These are phyloP conservation scores for Sclerotiophoma versabilis DNA, from an alignment of 2,329 filamentous ascomycete genomes.

Conservation along the genomic window DNA sequence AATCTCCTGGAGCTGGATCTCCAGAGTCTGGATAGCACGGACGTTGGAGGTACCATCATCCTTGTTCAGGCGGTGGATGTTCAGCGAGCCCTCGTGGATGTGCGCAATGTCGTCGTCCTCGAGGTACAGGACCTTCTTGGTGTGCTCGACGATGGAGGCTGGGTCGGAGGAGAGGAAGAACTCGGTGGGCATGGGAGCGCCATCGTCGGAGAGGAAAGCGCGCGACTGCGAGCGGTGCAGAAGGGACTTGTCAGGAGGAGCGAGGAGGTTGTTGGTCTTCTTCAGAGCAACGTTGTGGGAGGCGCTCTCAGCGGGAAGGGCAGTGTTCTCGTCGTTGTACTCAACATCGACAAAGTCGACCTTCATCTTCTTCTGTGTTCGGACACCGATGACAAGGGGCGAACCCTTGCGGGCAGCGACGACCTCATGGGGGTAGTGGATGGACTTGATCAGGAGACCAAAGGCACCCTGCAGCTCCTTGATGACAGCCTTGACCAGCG, in stretches of 20 bases:
- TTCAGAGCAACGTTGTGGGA: constrained; percentile 97
- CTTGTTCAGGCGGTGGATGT: constrained; percentile 98
- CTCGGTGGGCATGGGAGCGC: constrained; percentile 95
- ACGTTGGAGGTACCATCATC: constrained; percentile 96
- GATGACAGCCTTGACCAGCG: constrained; percentile 96
- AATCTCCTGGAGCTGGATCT: constrained; percentile 99
- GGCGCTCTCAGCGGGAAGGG: constrained; percentile 88
- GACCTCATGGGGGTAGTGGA: constrained; percentile 97
- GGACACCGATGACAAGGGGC: constrained; percentile 94
- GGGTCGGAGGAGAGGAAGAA: constrained; percentile 99
- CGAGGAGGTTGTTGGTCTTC: constrained; percentile 73
- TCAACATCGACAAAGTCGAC: constrained; percentile 99
- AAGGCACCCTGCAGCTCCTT: constrained; percentile 98
- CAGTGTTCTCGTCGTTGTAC: constrained; percentile 81
- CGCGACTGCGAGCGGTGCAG: constrained; percentile 98
- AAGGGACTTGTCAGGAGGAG: constrained; percentile 95
- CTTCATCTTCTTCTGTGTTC: constrained; percentile 99
- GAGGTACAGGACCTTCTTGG: constrained; percentile 99
- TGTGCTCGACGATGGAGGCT: constrained; percentile 98
- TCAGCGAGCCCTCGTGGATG: constrained; percentile 97
- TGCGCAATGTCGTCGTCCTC: constrained; percentile 99
- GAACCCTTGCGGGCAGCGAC: constrained; percentile 98
- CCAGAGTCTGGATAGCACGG: constrained; percentile 96
- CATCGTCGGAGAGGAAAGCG: constrained; percentile 98
- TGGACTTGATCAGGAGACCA: constrained; percentile 95